Evolutionary conservation across 768 basidiomycete species (phyloP).

Genomic region (Auriscalpium orientale): DNA sequence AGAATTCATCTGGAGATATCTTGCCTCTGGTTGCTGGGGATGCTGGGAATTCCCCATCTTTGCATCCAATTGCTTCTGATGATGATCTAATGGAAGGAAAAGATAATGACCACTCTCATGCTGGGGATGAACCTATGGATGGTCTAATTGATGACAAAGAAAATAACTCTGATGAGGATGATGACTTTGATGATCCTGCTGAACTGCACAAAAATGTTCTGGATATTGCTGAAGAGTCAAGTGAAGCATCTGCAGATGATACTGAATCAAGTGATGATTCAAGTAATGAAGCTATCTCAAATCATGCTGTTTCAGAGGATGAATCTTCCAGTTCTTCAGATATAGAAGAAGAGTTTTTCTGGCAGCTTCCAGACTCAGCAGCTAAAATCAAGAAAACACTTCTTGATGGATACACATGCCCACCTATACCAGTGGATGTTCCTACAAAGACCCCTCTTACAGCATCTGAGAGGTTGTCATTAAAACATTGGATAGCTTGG

Average conservation of each 20-base stretch:
- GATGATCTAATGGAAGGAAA: not conserved
- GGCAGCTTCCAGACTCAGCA: not conserved
- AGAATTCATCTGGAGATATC: too few species aligned
- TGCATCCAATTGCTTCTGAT: not conserved
- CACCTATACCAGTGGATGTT: not conserved
- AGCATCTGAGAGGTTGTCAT: constrained; percentile 3
- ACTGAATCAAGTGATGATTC: not conserved
- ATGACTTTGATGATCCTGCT: too few species aligned
- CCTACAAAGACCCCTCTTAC: not conserved
- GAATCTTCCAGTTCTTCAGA: not conserved
- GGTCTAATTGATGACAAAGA: not conserved
- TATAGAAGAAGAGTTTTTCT: not conserved
- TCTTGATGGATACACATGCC: not conserved
- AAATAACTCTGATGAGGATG: too few species aligned
- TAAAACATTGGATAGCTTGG: constrained; percentile 16
- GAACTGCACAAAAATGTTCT: too few species aligned
- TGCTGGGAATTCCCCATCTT: too few species aligned
- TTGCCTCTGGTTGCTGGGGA: too few species aligned
- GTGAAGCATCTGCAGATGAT: not conserved
- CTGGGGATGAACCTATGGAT: not conserved
- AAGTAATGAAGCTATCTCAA: not conserved
- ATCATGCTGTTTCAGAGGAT: not conserved
- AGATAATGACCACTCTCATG: not conserved
- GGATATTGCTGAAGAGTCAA: not conserved
- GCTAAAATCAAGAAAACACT: not conserved